Percentiles rank a stretch among this genome's conserved stretches.
These are phyloP conservation scores for Fusarium pseudonygamai DNA, from an alignment of 2,329 filamentous ascomycete genomes.

Conservation along the genomic window DNA sequence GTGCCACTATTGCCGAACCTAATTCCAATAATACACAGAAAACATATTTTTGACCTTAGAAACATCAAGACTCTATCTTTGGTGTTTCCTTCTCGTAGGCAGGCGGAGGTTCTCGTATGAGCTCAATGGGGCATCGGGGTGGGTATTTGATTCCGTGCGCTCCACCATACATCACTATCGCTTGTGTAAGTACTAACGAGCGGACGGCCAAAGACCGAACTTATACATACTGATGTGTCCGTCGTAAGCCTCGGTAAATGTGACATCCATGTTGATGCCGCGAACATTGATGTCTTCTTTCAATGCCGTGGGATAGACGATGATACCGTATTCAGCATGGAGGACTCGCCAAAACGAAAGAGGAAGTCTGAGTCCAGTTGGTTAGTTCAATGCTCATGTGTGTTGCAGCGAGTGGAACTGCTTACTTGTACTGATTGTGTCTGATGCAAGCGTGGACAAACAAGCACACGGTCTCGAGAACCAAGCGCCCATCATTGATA, in stretches of 20 bases:
- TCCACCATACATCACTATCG: slow-evolving; percentile 49
- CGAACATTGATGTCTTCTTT: slow-evolving; percentile 48
- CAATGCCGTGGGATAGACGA: slow-evolving; percentile 53
- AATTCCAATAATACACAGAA: slow-evolving; percentile 8
- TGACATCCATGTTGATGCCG: slow-evolving; percentile 47
- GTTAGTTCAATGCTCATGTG: background rate
- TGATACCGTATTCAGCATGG: slow-evolving; percentile 51
- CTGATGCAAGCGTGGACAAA: slow-evolving; percentile 53
- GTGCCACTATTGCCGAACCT: slow-evolving; percentile 1
- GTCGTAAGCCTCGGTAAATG: slow-evolving; percentile 51
- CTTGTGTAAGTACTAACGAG: slow-evolving; percentile 1
- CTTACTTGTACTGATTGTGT: slow-evolving; percentile 50
- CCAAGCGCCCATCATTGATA: slow-evolving; percentile 46
- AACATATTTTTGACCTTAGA: background rate
- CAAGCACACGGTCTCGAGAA: slow-evolving; percentile 53
- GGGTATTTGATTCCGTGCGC: slow-evolving; percentile 43
- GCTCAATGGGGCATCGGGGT: slow-evolving; percentile 51
- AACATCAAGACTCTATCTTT: slow-evolving; percentile 3
- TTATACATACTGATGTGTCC: slow-evolving; percentile 48
- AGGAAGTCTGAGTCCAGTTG: slow-evolving; percentile 43
- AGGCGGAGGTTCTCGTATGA: slow-evolving; percentile 50
- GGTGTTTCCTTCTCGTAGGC: slow-evolving; percentile 44
- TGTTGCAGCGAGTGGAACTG: background rate
- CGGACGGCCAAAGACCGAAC: background rate
- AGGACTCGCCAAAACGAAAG: slow-evolving; percentile 52